A percentile compares a stretch with the other conserved stretches of the same genome.
These are phyloP conservation scores for Candida railenensis DNA, from an alignment of 805 yeast genomes.

Conservation along the genomic window DNA sequence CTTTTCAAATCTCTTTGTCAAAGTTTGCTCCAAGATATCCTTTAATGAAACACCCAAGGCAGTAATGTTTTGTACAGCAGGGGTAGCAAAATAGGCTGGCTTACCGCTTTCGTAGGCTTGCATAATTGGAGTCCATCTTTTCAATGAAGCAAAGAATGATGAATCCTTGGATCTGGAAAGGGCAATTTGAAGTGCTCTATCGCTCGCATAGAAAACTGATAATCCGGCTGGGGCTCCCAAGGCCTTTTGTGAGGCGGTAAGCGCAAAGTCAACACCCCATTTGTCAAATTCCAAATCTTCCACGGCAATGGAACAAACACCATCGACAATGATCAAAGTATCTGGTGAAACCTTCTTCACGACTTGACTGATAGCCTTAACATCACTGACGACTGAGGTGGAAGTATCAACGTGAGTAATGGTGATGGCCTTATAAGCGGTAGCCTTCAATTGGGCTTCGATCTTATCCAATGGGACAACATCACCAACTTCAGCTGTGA, in stretches of 20 bases:
- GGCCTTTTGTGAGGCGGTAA: slow-evolving; percentile 95
- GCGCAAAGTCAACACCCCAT: slow-evolving; percentile 87
- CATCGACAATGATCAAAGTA: slow-evolving; percentile 83
- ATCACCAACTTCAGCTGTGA: slow-evolving; percentile 74
- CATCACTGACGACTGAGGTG: slow-evolving; percentile 84
- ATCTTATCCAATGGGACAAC: slow-evolving; percentile 57
- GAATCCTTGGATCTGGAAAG: slow-evolving; percentile 46
- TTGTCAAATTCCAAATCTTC: slow-evolving; percentile 81
- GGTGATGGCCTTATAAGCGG: slow-evolving; percentile 67
- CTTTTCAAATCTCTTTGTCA: slow-evolving; percentile 60
- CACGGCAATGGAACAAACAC: slow-evolving; percentile 91
- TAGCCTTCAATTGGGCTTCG: slow-evolving; percentile 51
- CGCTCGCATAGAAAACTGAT: slow-evolving; percentile 71
- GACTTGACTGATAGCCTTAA: slow-evolving; percentile 58
- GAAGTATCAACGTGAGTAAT: slow-evolving; percentile 97
- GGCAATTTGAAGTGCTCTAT: slow-evolving; percentile 68
- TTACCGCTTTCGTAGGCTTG: slow-evolving; percentile 77
- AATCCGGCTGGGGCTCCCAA: slow-evolving; percentile 94
- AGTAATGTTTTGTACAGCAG: slow-evolving; percentile 84
- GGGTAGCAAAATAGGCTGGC: slow-evolving; percentile 92
- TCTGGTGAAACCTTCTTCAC: slow-evolving; percentile 71
- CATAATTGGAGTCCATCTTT: slow-evolving; percentile 89
- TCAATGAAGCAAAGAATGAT: slow-evolving; percentile 67
- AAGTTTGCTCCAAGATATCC: slow-evolving; percentile 57
- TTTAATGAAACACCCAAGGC: slow-evolving; percentile 76